Conservation (phyloP, 495 filamentous ascomycete species). For the Patellaria atrata region DNA sequence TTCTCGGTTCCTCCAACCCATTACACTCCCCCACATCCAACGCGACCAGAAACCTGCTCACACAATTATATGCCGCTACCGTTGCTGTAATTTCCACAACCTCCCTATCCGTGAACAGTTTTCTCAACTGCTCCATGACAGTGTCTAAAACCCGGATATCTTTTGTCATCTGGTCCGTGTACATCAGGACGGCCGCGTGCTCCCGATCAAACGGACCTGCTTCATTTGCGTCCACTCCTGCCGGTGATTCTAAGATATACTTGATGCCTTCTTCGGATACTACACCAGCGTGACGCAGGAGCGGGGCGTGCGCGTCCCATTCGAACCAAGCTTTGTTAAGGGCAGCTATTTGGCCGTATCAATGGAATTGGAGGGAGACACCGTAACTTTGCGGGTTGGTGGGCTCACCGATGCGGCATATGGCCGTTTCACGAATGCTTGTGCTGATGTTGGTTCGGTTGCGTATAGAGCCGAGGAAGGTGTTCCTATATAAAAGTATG, state of each 20-base stretch:
- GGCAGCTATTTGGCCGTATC: no score
- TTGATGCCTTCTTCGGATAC: slow-evolving; percentile 35
- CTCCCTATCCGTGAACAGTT: slow-evolving; percentile 32
- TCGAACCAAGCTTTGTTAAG: slow-evolving; percentile 26
- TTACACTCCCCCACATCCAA: slow-evolving; percentile 60
- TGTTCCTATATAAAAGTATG: slow-evolving; percentile 13
- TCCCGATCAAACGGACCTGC: slow-evolving; percentile 17
- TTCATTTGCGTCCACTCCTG: slow-evolving; percentile 15
- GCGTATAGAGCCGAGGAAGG: slow-evolving; percentile 26
- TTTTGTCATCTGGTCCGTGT: slow-evolving; percentile 25
- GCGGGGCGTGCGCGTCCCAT: slow-evolving; percentile 23
- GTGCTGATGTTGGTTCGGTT: slow-evolving; percentile 18
- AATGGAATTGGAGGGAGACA: no score
- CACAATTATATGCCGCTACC: slow-evolving; percentile 74
- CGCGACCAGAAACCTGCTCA: slow-evolving; percentile 71
- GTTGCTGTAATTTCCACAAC: slow-evolving; percentile 48
- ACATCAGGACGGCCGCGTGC: slow-evolving; percentile 21
- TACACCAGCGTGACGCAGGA: slow-evolving; percentile 26
- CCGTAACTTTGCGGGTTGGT: no score
- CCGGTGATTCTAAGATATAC: slow-evolving; percentile 2
- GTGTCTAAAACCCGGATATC: slow-evolving; percentile 20
- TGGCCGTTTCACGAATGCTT: slow-evolving; percentile 22
- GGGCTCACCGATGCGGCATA: slow-evolving; percentile 27
- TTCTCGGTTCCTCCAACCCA: not conserved
- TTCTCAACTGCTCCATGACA: slow-evolving; percentile 32